Percentiles rank a stretch among this genome's conserved stretches.
Evolutionary conservation across 257 asterid species (phyloP).

Genomic region (Orobanche coerulescens): DNA sequence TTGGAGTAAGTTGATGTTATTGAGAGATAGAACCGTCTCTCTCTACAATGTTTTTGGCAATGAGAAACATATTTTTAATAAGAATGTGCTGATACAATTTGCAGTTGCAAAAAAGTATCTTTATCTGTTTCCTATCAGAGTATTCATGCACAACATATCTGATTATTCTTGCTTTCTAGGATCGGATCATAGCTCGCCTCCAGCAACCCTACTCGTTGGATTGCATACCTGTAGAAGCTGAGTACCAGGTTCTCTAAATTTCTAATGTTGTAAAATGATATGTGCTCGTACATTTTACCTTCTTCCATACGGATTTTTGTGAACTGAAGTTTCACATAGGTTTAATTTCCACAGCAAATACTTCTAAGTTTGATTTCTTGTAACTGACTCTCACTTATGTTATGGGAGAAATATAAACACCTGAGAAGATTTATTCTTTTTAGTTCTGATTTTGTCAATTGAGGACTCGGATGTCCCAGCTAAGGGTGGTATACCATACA

Average conservation of each 20-base stretch:
- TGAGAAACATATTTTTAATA: background rate
- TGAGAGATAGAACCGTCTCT: background rate
- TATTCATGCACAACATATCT: background rate
- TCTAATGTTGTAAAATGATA: background rate
- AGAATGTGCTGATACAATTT: background rate
- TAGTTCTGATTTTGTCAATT: too few relatives aligned
- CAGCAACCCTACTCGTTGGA: constrained; percentile 98
- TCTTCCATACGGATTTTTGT: background rate
- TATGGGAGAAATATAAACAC: background rate
- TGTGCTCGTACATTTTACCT: background rate
- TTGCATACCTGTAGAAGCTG: constrained; percentile 99
- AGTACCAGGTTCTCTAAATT: constrained; percentile 60
- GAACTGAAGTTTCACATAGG: background rate
- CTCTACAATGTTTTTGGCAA: background rate
- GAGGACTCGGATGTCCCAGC: too few relatives aligned
- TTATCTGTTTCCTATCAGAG: background rate
- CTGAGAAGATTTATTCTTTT: background rate
- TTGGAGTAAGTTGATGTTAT: background rate
- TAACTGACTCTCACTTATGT: background rate
- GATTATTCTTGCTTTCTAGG: constrained; percentile 37
- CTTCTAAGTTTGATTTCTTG: background rate
- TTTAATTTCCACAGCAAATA: too few relatives aligned
- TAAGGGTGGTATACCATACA: too few relatives aligned
- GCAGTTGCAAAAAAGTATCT: background rate
- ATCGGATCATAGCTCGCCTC: constrained; percentile 93